Evolutionary conservation across 2,329 filamentous ascomycete species (phyloP).

Genomic region (Whalleya microplaca): DNA sequence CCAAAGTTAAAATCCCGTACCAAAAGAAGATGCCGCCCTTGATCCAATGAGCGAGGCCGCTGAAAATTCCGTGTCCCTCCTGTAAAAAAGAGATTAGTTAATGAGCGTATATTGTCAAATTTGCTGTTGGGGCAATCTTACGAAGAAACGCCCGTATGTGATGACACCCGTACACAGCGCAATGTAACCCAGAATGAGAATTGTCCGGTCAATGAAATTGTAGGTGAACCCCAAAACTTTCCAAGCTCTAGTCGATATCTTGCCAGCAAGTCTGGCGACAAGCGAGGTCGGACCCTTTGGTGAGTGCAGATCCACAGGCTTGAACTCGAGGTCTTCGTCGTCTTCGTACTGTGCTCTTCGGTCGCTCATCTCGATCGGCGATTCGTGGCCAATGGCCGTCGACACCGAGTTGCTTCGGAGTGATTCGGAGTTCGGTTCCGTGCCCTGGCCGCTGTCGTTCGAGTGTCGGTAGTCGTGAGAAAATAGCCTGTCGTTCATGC

Average conservation of each 20-base stretch:
- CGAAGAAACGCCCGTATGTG: conserved; percentile 82
- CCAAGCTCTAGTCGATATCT: conserved; percentile 61
- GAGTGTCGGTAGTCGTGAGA: conserved; percentile 59
- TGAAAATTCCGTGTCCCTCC: conserved; percentile 74
- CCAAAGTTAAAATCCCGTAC: conserved; percentile 85
- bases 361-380: conserved; percentile 41
- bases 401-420: conserved; percentile 68
- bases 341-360: conserved; percentile 54
- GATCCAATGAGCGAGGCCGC: conserved; percentile 87
- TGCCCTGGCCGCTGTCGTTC: conserved; percentile 75
- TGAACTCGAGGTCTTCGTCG: conserved; percentile 45
- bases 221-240: conserved; percentile 63
- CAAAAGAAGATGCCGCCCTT: conserved; percentile 96
- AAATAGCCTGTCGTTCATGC: conserved; percentile 43
- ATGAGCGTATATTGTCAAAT: conserved; percentile 5
- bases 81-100: conserved; percentile 39
- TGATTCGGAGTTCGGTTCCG: conserved; percentile 70
- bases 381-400: conserved; percentile 55
- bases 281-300: conserved; percentile 54
- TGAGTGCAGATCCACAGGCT: conserved; percentile 48
- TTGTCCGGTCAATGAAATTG: conserved; percentile 72
- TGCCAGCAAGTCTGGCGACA: conserved; percentile 54
- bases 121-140: conserved; percentile 50
- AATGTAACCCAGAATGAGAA: conserved; percentile 78
- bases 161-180: conserved; percentile 73